These are phyloP conservation scores for Penicillium thymicola DNA, from an alignment of 2,329 filamentous ascomycete species.

Conservation along the genomic window DNA sequence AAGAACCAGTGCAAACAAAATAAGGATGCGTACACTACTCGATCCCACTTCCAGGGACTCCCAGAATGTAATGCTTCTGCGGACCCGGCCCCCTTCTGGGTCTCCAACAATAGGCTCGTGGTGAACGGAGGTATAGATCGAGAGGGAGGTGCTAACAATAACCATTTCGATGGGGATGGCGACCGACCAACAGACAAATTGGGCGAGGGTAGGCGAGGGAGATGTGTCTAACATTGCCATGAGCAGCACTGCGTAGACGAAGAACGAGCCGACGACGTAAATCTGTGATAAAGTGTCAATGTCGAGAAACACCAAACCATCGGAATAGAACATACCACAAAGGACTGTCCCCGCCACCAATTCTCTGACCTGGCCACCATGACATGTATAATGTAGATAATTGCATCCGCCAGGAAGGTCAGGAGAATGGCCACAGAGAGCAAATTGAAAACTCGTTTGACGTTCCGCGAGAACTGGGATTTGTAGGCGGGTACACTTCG, in stretches of 20 bases:
- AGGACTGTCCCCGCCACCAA: constrained; percentile 81
- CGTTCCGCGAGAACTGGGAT: constrained; percentile 58
- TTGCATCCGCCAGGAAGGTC: constrained; percentile 72
- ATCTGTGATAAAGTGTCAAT: constrained; percentile 54
- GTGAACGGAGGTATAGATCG: constrained; percentile 66
- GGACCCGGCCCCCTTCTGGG: constrained; percentile 42
- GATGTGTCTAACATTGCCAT: constrained; percentile 82
- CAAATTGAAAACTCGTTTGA: constrained; percentile 72
- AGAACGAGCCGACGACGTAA: constrained; percentile 78
- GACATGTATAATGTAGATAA: constrained; percentile 70
- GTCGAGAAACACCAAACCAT: background rate
- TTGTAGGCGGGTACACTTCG: constrained; percentile 49
- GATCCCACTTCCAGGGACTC: constrained; percentile 49
- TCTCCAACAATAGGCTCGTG: constrained; percentile 58
- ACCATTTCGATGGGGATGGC: constrained; percentile 69
- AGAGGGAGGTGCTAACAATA: constrained; percentile 66
- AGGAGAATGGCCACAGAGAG: constrained; percentile 67
- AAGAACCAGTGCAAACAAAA: constrained; percentile 59
- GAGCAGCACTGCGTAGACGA: constrained; percentile 80
- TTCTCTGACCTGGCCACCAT: constrained; percentile 61
- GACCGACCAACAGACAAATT: constrained; percentile 75
- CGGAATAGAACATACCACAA: constrained; percentile 58
- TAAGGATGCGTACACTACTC: constrained; percentile 64
- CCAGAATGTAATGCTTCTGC: constrained; percentile 41
- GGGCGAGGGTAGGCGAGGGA: constrained; percentile 74